Percentiles rank a stretch among this genome's conserved stretches.
Evolutionary conservation across 345 rosid species (phyloP).

Genomic region (Salix brachista): DNA sequence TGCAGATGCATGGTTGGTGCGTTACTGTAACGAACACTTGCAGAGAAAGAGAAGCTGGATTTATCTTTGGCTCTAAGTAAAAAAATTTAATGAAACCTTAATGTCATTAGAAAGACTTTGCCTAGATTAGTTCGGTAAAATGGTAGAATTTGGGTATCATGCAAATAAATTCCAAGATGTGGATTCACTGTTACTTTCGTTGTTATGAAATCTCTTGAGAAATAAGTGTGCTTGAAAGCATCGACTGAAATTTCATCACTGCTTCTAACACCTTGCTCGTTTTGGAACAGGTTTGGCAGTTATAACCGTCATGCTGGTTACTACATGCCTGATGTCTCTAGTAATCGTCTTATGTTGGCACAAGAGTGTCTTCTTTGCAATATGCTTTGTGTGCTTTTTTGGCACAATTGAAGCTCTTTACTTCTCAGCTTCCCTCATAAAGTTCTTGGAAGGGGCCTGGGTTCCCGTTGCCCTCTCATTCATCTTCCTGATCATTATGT

Average conservation of each 20-base stretch:
- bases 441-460: conserved; percentile 98
- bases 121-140: neutral
- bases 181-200: neutral
- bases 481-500: conserved; percentile 71
- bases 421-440: conserved; percentile 88
- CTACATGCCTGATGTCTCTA: conserved; percentile 92
- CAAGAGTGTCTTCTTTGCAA: conserved; percentile 60
- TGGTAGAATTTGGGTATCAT: neutral
- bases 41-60: neutral
- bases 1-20: neutral
- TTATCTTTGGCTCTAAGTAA: neutral
- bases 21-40: neutral
- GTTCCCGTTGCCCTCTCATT: conserved; percentile 86
- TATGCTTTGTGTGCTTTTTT: conserved; percentile 66
- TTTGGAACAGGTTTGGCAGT: conserved; percentile 85
- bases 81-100: neutral
- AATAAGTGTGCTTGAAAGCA: neutral
- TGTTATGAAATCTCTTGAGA: neutral
- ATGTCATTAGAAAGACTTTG: neutral
- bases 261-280: neutral
- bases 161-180: neutral
- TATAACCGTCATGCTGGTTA: conserved; percentile 96
- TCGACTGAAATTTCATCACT: neutral
- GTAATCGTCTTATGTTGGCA: conserved; percentile 96
- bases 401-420: conserved; percentile 89